Conservation (phyloP, 2,329 filamentous ascomycete genomes). For the Aspergillus carbonarius region DNA sequence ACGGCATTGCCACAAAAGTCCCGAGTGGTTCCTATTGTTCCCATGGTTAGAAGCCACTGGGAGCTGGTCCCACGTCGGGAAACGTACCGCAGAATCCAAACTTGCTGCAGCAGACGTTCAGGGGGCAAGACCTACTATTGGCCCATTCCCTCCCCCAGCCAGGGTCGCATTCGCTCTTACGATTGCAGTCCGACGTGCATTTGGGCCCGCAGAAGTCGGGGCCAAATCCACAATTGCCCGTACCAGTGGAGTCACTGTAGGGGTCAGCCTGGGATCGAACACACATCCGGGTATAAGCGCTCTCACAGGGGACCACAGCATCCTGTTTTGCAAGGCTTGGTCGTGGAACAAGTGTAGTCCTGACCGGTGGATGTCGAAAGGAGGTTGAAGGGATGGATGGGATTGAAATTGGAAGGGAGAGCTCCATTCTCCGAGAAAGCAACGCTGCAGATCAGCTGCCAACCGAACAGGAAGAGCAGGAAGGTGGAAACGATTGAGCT, state of each 20-base stretch:
- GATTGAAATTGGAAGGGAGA: not conserved
- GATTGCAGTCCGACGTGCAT: conserved; percentile 21
- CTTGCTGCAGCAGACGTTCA: conserved; percentile 6
- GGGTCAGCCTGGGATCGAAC: not conserved
- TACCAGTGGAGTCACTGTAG: conserved; percentile 9
- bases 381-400: not conserved
- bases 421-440: not conserved
- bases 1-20: conserved; percentile 9
- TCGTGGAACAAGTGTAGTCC: conserved; percentile 6
- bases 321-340: conserved; percentile 6
- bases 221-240: conserved; percentile 16
- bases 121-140: not conserved
- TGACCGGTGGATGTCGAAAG: not conserved
- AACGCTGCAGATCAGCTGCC: not conserved
- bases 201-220: conserved; percentile 11
- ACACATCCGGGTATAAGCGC: not conserved
- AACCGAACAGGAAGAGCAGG: not conserved
- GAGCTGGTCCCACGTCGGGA: not conserved
- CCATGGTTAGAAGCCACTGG: not conserved
- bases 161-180: conserved; percentile 26
- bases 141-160: conserved; percentile 21
- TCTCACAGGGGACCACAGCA: conserved; percentile 11
- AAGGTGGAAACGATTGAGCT: not conserved
- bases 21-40: conserved; percentile 5
- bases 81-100: conserved; percentile 7